A percentile compares a stretch with the other conserved stretches of the same genome.
Evolutionary conservation across 495 filamentous ascomycete genomes (phyloP).

Genomic region (Aspergillus campestris): DNA sequence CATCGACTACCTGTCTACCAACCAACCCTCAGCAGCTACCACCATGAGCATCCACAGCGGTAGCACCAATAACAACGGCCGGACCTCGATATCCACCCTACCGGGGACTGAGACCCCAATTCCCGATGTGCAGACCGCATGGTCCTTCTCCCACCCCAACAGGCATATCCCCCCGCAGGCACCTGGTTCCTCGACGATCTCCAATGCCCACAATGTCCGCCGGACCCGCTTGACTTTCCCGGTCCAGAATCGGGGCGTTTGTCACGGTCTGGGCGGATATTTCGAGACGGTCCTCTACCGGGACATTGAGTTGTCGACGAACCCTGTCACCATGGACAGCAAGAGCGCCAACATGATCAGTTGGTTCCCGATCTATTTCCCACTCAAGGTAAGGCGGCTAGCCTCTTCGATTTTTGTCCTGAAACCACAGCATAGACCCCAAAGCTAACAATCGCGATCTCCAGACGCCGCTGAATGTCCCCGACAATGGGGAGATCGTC

Average conservation of each 20-base stretch:
- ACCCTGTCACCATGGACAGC: conserved; percentile 81
- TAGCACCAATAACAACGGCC: conserved; percentile 8
- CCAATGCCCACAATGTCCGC: conserved; percentile 84
- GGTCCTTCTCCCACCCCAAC: conserved; percentile 43
- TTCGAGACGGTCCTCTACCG: conserved; percentile 89
- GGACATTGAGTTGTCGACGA: conserved; percentile 79
- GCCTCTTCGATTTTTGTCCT: not conserved
- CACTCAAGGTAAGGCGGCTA: conserved; percentile 63
- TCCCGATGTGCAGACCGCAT: conserved; percentile 36
- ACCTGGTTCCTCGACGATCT: conserved; percentile 24
- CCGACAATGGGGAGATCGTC: conserved; percentile 73
- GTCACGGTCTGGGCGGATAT: conserved; percentile 88
- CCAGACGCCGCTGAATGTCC: conserved; percentile 80
- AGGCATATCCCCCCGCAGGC: conserved; percentile 29
- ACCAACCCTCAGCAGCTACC: conserved; percentile 15
- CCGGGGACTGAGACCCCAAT: conserved; percentile 24
- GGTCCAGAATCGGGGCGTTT: conserved; percentile 63
- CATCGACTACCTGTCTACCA: conserved; percentile 64
- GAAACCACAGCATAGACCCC: not conserved
- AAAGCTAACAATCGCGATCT: conserved; percentile 7
- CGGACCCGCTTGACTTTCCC: conserved; percentile 67
- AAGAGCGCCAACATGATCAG: conserved; percentile 97
- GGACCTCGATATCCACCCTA: conserved; percentile 23
- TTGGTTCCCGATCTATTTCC: conserved; percentile 99
- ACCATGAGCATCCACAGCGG: conserved; percentile 7